Base-by-base conservation (phyloP, 768 basidiomycete species). In the Suillus americanus region DNA sequence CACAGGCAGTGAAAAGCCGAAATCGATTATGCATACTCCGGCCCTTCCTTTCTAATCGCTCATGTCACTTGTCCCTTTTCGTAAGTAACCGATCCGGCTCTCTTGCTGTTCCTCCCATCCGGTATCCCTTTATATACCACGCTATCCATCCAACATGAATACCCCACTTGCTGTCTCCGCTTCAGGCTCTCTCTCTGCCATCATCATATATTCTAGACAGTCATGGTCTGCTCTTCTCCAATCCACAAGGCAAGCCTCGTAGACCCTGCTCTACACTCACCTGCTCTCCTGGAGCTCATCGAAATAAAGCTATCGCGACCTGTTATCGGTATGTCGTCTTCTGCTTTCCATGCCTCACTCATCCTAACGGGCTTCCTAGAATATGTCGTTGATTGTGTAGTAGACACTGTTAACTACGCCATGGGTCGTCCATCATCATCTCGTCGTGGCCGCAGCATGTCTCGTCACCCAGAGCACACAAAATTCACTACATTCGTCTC, bases 401-500 rank as follows among this genome's bases (percentile, higher is more conserved):
- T 83, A 7, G 90, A 92, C 65, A 88, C 90, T 0, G 91, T 92
- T 61, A 89, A 91, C 76, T 90, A 83, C 71, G 89, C 90, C 16
- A 85, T 92, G 77, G 86, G 88, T n/a, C 83, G 87, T 35, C 81
- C 89, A 20, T 83, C 86, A 23, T 82, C 86, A 20, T 83, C 84
- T 0, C 73, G 77, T 2, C 80, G 84, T 13, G 85, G 87, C 25
- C 85, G 86, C 64, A 64, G 79, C 3, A 61, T 77, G 45, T 71
- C 81, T 23, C 81, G 85, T 60, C 81, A 80, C 60, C 76, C 86
- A 6, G 83, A 86, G 63, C 84, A 85, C 69, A 68, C 81, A 55
- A 79, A 84, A 67, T 92, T 92, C 77, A 77, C 82, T 64, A 78
- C 81, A n/a, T 90, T 91, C 71, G 89, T 86, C 65, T 76, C 80